These are phyloP conservation scores for Thalassiosira exigua DNA, from an alignment of 352 stramenopile species.

Conservation along the genomic window DNA sequence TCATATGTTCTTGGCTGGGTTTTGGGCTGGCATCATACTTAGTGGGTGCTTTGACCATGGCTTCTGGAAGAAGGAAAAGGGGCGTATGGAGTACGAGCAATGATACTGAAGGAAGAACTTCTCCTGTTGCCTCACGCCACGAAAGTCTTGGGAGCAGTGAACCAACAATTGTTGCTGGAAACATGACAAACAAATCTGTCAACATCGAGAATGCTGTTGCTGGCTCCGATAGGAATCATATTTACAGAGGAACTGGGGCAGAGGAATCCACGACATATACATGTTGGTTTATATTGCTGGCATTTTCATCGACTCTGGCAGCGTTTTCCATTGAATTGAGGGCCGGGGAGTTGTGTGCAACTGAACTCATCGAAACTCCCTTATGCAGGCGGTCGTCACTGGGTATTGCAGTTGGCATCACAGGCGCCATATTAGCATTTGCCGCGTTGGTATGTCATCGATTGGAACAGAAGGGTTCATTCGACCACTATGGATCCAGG, in stretches of 20 bases:
- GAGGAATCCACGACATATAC: not conserved
- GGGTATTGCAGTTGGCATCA: conserved; percentile 31
- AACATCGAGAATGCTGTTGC: too few species aligned
- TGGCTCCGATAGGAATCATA: not conserved
- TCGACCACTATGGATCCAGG: conserved; percentile 19
- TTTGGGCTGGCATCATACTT: conserved; percentile 35
- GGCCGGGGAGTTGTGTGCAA: conserved; percentile 15
- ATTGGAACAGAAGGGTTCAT: conserved; percentile 29
- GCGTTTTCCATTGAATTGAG: conserved; percentile 33
- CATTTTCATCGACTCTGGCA: conserved; percentile 38
- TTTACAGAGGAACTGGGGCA: conserved; percentile 22
- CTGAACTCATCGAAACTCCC: conserved; percentile 21
- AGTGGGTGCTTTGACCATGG: conserved; percentile 41
- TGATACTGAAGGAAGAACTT: conserved; percentile 5
- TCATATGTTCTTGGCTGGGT: conserved; percentile 38
- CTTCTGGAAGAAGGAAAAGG: conserved; percentile 18
- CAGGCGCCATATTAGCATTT: conserved; percentile 23
- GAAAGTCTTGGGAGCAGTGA: conserved; percentile 5
- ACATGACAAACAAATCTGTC: not conserved
- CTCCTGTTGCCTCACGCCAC: too few species aligned
- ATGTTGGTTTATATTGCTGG: conserved; percentile 48
- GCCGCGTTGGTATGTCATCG: conserved; percentile 27
- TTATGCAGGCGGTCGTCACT: conserved; percentile 42
- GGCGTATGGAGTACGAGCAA: conserved; percentile 7
- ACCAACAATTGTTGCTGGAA: conserved; percentile 6